phyloP scores from a whole-genome alignment of 805 yeast species.

The Ogataea trehalophila region DNA sequence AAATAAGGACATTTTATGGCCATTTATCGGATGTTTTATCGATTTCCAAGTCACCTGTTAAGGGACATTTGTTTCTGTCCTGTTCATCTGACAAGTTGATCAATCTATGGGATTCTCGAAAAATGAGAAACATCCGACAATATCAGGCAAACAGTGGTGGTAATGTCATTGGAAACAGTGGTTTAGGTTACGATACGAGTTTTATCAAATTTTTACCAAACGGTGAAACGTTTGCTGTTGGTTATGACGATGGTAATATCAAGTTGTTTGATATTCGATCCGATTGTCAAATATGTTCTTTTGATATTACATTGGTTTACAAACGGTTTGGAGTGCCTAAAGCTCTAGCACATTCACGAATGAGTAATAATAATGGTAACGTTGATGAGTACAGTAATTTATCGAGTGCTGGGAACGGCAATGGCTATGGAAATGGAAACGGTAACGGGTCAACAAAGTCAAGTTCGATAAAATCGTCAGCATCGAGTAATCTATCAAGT shows the following conservation, averaged over 20 bases:
- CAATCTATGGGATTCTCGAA: slow-evolving; percentile 61
- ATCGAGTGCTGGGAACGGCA: neutral
- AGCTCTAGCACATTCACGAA: slow-evolving; percentile 5
- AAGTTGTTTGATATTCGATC: slow-evolving; percentile 72
- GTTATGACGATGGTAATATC: slow-evolving; percentile 73
- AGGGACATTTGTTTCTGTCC: slow-evolving; percentile 41
- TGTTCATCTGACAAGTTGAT: slow-evolving; percentile 68
- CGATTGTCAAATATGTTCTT: slow-evolving; percentile 61
- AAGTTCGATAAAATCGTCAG: slow-evolving; percentile 20
- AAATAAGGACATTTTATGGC: slow-evolving; percentile 51
- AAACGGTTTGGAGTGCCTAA: slow-evolving; percentile 13
- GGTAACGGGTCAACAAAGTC: too few relatives aligned
- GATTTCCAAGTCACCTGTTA: slow-evolving; percentile 27
- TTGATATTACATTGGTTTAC: slow-evolving; percentile 26
- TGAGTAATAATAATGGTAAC: slow-evolving; percentile 3
- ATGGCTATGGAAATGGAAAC: neutral
- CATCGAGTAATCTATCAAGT: slow-evolving; percentile 55
- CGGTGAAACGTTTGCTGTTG: slow-evolving; percentile 65
- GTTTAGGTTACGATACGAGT: slow-evolving; percentile 56
- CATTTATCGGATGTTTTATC: slow-evolving; percentile 71
- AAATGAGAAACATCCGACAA: slow-evolving; percentile 35
- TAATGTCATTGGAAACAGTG: slow-evolving; percentile 18
- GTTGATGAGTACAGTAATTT: neutral
- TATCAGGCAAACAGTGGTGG: slow-evolving; percentile 29
- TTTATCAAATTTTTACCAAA: slow-evolving; percentile 60